Evolutionary conservation across 805 yeast genomes (phyloP), one percentile per base, ranked within the genome.

Genomic region (Myxozyma neglecta): DNA sequence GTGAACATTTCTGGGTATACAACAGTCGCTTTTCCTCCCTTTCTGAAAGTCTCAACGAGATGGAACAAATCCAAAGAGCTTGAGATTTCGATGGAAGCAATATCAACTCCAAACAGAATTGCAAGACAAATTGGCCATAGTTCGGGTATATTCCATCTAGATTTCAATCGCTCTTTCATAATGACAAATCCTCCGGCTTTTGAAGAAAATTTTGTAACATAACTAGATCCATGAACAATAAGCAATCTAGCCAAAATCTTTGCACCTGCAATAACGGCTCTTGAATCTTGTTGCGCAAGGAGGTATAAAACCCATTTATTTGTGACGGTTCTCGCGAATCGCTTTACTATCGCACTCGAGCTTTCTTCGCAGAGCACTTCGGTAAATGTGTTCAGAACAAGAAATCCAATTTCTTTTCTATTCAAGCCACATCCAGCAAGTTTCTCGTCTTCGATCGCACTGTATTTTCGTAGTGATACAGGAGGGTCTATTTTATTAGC

Each of bases 281-380:
- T 70, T 36, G 77, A 64, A 56, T 78, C 69, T 6, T 70, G 67
- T 61, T 77, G 77, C 56, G 82, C 74, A 11, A 88, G 70, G 13
- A 88, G 70, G 10, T 88, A 74, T 9, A 88, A 69, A 2, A 83
- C 75, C 88, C 92, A 86, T 69, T 86, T 87, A 6, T 86, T 78
- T 0, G 89, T 82, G 1, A 89, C 77, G 0, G 86, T 77, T 50
- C 85, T 80, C 79, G 81, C 68, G 73, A 79, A 68, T 73, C 80
- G 70, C 73, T 81, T 71, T 76, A 74, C 49, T 71, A 74, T 60
- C 52, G 59, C 59, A 43, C 59, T 65, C 16, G 68, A 64, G 10
- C 72, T 71, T 7, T 80, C 70, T 43, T 81, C 83, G 63, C 80
- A 67, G 43, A 81, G 60, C 71, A 81, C 71, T 60, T 79, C 62